A percentile compares a stretch with the other conserved stretches of the same genome.
These are phyloP conservation scores for Trichosporon inkin DNA, from an alignment of 1,284 basidiomycete species.

Conservation along the genomic window DNA sequence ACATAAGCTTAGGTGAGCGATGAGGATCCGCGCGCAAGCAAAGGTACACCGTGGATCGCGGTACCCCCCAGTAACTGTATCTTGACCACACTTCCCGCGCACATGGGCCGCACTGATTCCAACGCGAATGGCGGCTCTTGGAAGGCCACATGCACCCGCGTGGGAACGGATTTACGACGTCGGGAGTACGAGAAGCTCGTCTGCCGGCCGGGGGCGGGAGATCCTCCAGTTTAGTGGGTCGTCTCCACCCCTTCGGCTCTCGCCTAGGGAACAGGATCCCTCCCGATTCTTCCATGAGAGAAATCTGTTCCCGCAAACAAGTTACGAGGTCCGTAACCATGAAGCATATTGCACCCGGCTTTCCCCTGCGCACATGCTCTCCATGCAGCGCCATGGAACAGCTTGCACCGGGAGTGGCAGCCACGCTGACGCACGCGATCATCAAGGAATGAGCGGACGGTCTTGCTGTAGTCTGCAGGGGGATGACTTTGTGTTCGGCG, in stretches of 20 bases:
- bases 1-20: not conserved
- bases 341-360: not conserved
- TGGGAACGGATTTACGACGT: not conserved
- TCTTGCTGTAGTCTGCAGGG: too few species aligned
- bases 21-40: not conserved
- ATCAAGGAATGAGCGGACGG: too few species aligned
- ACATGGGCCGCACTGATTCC: not conserved
- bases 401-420: too few species aligned
- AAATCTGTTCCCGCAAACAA: not conserved
- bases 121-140: not conserved
- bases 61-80: not conserved
- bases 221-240: not conserved
- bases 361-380: too few species aligned
- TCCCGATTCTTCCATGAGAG: not conserved
- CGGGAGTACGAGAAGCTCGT: not conserved
- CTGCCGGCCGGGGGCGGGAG: not conserved
- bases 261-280: not conserved
- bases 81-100: not conserved
- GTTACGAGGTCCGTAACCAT: constrained; percentile 6
- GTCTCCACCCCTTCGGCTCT: not conserved
- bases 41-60: not conserved
- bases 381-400: too few species aligned
- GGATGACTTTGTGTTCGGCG: not conserved
- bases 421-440: too few species aligned
- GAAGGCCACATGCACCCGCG: not conserved